Conservation (phyloP, 306 rosid genomes). For the Malus domestica region DNA sequence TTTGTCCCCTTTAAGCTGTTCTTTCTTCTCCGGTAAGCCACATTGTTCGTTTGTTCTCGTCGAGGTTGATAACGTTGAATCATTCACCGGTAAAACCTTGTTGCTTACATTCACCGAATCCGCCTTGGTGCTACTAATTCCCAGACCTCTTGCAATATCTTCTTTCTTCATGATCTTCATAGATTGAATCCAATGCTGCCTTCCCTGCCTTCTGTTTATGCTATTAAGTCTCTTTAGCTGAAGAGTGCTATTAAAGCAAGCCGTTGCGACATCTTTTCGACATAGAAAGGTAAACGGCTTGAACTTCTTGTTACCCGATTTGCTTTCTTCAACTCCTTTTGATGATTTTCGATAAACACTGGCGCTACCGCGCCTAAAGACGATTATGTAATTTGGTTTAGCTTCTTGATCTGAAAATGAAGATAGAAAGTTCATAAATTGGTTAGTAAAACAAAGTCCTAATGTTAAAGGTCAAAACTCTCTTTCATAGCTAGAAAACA, state of each 20-base stretch:
- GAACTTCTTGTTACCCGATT: conserved; percentile 32
- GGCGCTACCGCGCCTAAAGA: conserved; percentile 21
- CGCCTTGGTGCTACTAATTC: conserved; percentile 23
- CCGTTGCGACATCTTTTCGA: conserved; percentile 40
- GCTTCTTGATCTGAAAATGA: conserved; percentile 35
- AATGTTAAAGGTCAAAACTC: background rate
- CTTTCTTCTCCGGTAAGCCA: conserved; percentile 30
- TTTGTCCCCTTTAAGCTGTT: conserved; percentile 35
- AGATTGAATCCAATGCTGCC: conserved; percentile 16
- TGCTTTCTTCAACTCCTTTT: conserved; percentile 23
- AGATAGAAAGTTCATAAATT: background rate
- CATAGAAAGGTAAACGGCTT: conserved; percentile 33
- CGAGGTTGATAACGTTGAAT: conserved; percentile 33
- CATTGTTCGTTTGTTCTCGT: conserved; percentile 27
- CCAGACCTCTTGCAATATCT: conserved; percentile 35
- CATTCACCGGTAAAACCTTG: conserved; percentile 69
- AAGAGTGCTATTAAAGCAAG: conserved; percentile 48
- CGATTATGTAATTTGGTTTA: conserved; percentile 26
- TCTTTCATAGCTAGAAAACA: background rate
- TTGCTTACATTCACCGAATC: conserved; percentile 47
- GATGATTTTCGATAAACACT: conserved; percentile 26
- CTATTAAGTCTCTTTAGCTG: conserved; percentile 30
- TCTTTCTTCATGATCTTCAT: conserved; percentile 60
- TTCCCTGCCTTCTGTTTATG: conserved; percentile 18
- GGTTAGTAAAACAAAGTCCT: background rate